Conservation (phyloP, 2,329 filamentous ascomycete genomes). For the Diaporthe humulicola region DNA sequence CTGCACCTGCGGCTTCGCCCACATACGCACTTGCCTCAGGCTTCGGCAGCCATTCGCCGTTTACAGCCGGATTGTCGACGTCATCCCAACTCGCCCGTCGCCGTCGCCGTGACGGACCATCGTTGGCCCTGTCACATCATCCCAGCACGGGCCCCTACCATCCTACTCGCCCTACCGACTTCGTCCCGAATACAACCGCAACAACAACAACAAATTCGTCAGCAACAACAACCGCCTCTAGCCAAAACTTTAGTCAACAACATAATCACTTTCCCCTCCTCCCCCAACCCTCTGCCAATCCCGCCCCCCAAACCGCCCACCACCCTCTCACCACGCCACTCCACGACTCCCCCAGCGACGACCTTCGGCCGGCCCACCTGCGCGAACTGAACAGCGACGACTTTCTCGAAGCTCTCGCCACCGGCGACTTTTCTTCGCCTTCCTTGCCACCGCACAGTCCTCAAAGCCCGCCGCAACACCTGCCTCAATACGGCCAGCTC, state of each 20-base stretch:
- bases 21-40: not conserved
- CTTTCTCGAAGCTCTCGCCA: slow-evolving; percentile 42
- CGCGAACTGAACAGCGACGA: slow-evolving; percentile 42
- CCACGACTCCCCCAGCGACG: not conserved
- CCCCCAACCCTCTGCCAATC: not conserved
- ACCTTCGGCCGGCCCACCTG: not conserved
- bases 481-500: not conserved
- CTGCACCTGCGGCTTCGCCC: not conserved
- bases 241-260: not conserved
- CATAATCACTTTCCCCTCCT: not conserved
- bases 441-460: slow-evolving; percentile 46
- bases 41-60: not conserved
- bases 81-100: slow-evolving; percentile 27
- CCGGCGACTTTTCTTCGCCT: slow-evolving; percentile 48
- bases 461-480: slow-evolving; percentile 29
- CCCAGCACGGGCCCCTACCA: slow-evolving; percentile 20
- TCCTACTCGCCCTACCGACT: slow-evolving; percentile 1
- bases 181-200: not conserved
- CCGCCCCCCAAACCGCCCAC: not conserved
- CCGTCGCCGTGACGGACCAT: slow-evolving; percentile 18
- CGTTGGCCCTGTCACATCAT: slow-evolving; percentile 15
- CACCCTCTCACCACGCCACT: not conserved
- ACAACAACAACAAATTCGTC: not conserved
- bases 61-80: slow-evolving; percentile 28
- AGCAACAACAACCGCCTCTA: slow-evolving; percentile 21